Base-by-base conservation (phyloP, 2,329 filamentous ascomycete species). In the Talaromyces rugulosus region DNA sequence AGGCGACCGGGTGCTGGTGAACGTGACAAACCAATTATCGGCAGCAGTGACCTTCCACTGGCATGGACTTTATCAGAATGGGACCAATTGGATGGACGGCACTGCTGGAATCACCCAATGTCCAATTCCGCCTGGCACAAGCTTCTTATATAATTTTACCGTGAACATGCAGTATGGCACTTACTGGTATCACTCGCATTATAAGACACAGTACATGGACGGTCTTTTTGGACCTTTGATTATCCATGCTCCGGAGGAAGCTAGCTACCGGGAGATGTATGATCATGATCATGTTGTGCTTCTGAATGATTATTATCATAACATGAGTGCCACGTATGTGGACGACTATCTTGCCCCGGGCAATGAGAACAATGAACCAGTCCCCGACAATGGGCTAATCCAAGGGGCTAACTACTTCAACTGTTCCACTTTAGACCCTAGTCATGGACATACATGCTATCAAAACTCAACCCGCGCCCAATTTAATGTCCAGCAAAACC, bases 181-280 rank as follows among this genome's bases (percentile, higher is more conserved):
- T 60, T 72, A 70, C 52, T 74, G 70, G 69, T 79, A 74, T 53
- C 77, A 79, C 64, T 68, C 70, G 0, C 78, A 81, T 30, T 60
- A 36, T 33, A 60, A 81, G 33, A 82, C 82, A 3, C 87, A 89
- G 62, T 87, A 89, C 6, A 84, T 86, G 0, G 89, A 91, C 70
- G 89, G 0, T 7, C 77, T 90, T 5, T 83, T 88, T 4, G 87
- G 87, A 0, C 85, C 89, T 0, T 75, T 92, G 57, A 79, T 91
- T 12, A 77, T 92, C n/a, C 82, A 89, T 62, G 85, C 60, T 2
- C 60, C 60, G 2, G 60, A 62, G 47, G 60, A 62, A 54, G 60
- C 50, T 14, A 47, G 30, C 27, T 58, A 51, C 33, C 56, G 50
- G 11, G 40, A 64, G 23, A 61, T 62, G 50, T 65, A 61, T n/a